phyloP scores from a whole-genome alignment of 495 filamentous ascomycete genomes.

The Daldinia vernicosa region DNA sequence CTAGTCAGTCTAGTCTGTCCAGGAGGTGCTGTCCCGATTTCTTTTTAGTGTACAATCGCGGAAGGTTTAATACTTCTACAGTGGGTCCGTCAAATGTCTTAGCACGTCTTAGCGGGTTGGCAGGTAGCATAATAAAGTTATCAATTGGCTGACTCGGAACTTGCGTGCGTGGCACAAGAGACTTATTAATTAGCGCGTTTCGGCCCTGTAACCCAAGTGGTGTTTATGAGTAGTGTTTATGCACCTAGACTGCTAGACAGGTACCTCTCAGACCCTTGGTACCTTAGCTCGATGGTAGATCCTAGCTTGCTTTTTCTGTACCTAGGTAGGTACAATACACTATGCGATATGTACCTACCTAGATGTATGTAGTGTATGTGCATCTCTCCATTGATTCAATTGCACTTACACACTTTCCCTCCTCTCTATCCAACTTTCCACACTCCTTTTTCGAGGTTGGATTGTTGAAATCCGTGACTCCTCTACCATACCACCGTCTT shows the following conservation, averaged over 20 bases:
- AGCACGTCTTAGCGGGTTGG: not conserved
- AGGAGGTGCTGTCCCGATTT: no score
- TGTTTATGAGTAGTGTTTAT: not conserved
- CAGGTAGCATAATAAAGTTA: not conserved
- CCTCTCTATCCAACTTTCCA: conserved; percentile 24
- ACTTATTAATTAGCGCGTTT: conserved; percentile 19
- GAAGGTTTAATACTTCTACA: conserved; percentile 1
- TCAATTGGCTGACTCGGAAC: conserved; percentile 4
- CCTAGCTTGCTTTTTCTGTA: conserved; percentile 9
- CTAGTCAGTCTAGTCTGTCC: no score
- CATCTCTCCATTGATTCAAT: conserved; percentile 20
- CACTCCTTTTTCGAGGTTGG: conserved; percentile 34
- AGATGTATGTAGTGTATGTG: conserved; percentile 5
- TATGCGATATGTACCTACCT: no score
- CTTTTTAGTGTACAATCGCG: not conserved
- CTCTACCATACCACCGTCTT: conserved; percentile 12
- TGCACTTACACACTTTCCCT: not conserved
- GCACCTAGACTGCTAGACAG: conserved; percentile 12
- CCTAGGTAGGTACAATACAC: no score
- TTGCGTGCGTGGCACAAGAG: conserved; percentile 1
- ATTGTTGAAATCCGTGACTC: conserved; percentile 17
- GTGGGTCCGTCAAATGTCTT: not conserved
- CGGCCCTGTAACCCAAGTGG: conserved; percentile 13
- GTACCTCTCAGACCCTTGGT: not conserved
- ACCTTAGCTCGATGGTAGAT: not conserved